Conservation (phyloP, 345 rosid genomes). For the Lepidium sativum region DNA sequence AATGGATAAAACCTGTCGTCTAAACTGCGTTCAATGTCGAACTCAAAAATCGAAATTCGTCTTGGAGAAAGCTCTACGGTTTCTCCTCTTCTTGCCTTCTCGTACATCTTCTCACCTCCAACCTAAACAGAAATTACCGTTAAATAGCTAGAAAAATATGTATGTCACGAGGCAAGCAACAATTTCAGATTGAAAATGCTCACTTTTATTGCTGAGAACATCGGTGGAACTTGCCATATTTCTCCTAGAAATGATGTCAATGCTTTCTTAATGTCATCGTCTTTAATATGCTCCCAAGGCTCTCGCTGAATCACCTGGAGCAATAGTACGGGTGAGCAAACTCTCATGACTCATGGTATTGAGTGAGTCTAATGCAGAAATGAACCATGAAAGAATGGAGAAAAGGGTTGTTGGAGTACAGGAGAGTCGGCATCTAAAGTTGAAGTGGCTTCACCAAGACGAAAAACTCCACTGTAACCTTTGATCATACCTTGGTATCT, state of each 20-base stretch:
- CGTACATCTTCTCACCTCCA: conserved; percentile 96
- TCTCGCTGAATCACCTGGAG: conserved; percentile 86
- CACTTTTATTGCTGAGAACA: conserved; percentile 99
- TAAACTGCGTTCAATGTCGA: conserved; percentile 82
- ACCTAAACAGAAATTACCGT: conserved; percentile 34
- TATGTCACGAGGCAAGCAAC: neutral
- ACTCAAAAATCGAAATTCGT: conserved; percentile 72
- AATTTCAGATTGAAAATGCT: conserved; percentile 15
- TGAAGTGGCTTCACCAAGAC: conserved; percentile 96
- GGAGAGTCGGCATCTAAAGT: conserved; percentile 98
- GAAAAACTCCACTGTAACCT: conserved; percentile 89
- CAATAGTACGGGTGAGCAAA: neutral
- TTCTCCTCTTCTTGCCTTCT: conserved; percentile 97
- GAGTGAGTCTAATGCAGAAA: neutral
- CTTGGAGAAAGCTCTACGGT: too few species aligned
- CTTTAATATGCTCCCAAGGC: conserved; percentile 95
- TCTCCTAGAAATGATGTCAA: conserved; percentile 76
- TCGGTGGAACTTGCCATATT: conserved; percentile 99
- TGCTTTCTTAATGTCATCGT: conserved; percentile 66
- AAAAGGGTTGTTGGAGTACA: conserved; percentile 32
- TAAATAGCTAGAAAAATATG: neutral
- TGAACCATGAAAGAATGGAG: neutral
- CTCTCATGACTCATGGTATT: neutral
- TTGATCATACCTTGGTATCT: conserved; percentile 92
- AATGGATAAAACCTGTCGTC: conserved; percentile 64